Evolutionary conservation across 2,329 filamentous ascomycete species (phyloP).

Genomic region (Aspergillus ochraceus): DNA sequence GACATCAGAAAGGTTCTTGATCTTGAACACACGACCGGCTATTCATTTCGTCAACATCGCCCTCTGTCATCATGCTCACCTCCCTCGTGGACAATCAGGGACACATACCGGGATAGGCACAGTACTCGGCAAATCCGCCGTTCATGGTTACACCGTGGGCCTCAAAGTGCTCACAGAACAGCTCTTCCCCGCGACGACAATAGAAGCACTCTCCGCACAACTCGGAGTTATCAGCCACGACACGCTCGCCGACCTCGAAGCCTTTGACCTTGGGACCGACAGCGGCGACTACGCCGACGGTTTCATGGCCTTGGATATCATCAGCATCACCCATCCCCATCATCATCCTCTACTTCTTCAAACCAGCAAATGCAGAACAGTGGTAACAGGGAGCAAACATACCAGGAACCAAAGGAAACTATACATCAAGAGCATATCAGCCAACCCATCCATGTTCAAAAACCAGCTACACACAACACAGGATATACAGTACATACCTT

Average conservation of each 20-base stretch:
- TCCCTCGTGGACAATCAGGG: neutral
- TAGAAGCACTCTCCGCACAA: conserved; percentile 73
- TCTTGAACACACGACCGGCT: conserved; percentile 63
- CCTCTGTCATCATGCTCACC: neutral
- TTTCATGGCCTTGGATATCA: conserved; percentile 59
- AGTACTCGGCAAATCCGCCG: conserved; percentile 73
- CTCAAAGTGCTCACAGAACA: conserved; percentile 69
- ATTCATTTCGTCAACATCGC: conserved; percentile 5
- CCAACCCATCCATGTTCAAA: neutral
- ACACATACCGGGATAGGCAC: conserved; percentile 47
- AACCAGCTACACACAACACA: conserved; percentile 5
- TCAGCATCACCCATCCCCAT: neutral
- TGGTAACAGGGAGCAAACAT: neutral
- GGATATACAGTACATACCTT: conserved; percentile 40
- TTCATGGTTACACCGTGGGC: conserved; percentile 61
- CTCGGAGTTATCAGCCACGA: conserved; percentile 57
- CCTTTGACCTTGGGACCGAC: conserved; percentile 59
- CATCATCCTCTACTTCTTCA: neutral
- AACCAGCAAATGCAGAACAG: neutral
- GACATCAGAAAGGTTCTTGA: conserved; percentile 66
- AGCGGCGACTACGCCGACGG: conserved; percentile 64
- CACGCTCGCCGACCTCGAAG: conserved; percentile 63
- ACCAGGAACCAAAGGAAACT: conserved; percentile 65
- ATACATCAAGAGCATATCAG: no score
- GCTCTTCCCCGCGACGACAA: conserved; percentile 66